Percentiles rank a stretch among this genome's conserved stretches.
Evolutionary conservation across 1,139 yeast genomes (phyloP).

Genomic region (Petasospora rhodanensis): DNA sequence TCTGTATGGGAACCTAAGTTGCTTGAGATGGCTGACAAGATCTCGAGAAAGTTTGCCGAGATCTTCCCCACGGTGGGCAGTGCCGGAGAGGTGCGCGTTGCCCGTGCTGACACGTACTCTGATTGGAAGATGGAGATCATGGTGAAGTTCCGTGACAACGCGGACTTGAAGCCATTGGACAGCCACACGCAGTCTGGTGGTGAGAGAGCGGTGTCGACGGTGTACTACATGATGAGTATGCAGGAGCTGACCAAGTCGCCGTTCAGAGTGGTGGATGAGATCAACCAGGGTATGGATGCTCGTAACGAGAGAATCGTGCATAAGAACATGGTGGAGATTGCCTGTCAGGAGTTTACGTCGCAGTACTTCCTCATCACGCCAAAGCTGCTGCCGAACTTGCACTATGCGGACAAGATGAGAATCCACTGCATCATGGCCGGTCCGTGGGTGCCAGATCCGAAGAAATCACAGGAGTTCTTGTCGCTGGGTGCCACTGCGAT

Average conservation of each 20-base stretch:
- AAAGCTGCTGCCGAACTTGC: constrained; percentile 72
- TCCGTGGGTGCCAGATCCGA: constrained; percentile 37
- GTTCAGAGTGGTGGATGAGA: constrained; percentile 93
- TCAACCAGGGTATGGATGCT: constrained; percentile 98
- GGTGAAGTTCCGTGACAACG: constrained; percentile 80
- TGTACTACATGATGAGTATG: constrained; percentile 81
- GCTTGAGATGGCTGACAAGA: constrained; percentile 42
- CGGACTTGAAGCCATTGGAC: constrained; percentile 66
- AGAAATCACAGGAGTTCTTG: constrained; percentile 25
- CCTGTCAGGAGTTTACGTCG: constrained; percentile 56
- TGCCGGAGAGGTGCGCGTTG: constrained; percentile 69
- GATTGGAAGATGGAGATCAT: constrained; percentile 83
- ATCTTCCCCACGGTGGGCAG: constrained; percentile 76
- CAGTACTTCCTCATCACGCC: constrained; percentile 95
- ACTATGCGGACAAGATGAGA: constrained; percentile 78
- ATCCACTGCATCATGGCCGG: constrained; percentile 86
- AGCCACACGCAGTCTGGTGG: constrained; percentile 96
- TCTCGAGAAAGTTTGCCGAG: constrained; percentile 59
- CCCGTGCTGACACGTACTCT: constrained; percentile 47
- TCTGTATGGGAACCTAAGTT: constrained; percentile 58
- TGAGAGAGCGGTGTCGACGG: constrained; percentile 93
- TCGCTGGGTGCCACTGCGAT: constrained; percentile 33
- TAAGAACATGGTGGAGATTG: constrained; percentile 81
- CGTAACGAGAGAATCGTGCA: constrained; percentile 87
- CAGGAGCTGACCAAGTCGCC: constrained; percentile 93